Evolutionary conservation across 768 basidiomycete genomes (phyloP), one percentile per base, ranked within the genome.

Genomic region (Mrakia gelida): DNA sequence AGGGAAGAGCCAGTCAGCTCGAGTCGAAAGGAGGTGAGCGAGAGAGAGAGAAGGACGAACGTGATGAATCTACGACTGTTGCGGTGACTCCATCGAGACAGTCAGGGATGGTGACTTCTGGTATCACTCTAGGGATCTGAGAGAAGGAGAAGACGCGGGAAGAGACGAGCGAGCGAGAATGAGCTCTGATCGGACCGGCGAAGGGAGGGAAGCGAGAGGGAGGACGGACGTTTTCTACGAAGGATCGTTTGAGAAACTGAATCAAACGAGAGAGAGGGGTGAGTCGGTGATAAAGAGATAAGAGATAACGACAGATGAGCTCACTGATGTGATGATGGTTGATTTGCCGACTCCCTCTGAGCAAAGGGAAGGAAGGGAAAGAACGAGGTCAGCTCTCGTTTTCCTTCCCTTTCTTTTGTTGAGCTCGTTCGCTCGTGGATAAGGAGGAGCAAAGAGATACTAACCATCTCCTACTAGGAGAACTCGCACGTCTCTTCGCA

Each of bases 271-370:
- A 21, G 1, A 30, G 73, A 41, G 65, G 15, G 56, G 21, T 10
- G 28, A n/a, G 23, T 23, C 68, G 76, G 15, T 45, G 45, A 45
- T 45, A 77, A 26, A 32, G 13, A 26, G 28, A 45, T 75, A n/a
- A 30, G 59, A 43, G 23, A 41, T 15, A 32, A 34, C 30, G 34
- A 28, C n/a, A n/a, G n/a, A n/a, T n/a, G 23, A 38, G 32, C 71
- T 71, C n/a, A 79, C 73, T 28, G 94, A 94, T 28, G 94, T 97
- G 83, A 98, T 90, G 83, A 98, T 95, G 67, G 94, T 95, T 84
- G 94, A 95, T 87, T 99, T 99, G 80, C 96, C 96, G 81, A 98
- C 96, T 80, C 93, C 93, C 87, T 96, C 95, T 98, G 84, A n/a
- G 56, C 2, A 28, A 1, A 52, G 49, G 15, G 18, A 16, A 74